These are phyloP conservation scores for Rhizopus arrhizus DNA, from an alignment of 371 early-diverging fungal genomes.

Conservation along the genomic window DNA sequence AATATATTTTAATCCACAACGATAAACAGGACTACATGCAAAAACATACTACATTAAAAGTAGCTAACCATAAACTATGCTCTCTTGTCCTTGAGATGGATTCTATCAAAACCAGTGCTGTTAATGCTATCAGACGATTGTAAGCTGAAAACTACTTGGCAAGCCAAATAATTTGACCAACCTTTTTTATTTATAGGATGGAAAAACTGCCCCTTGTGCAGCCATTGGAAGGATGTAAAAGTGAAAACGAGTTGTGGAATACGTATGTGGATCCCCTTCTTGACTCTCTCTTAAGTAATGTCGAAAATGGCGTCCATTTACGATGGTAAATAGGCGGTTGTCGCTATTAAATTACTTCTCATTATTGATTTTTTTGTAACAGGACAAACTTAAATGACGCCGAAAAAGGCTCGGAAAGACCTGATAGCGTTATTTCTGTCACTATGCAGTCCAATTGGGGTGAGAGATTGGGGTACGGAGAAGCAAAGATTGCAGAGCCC, in stretches of 20 bases:
- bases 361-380: constrained; percentile 6
- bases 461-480: constrained; percentile 12
- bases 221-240: constrained; percentile 7
- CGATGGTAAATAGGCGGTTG: constrained; percentile 10
- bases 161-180: constrained; percentile 11
- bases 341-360: constrained; percentile 3
- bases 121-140: constrained; percentile 7
- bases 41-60: constrained; percentile 12
- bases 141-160: constrained; percentile 14
- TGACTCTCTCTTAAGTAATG: constrained; percentile 7
- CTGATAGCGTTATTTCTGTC: constrained; percentile 16
- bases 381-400: constrained; percentile 17
- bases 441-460: constrained; percentile 11
- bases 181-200: constrained; percentile 10
- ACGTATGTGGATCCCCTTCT: constrained; percentile 8
- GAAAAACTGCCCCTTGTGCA: constrained; percentile 11
- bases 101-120: constrained; percentile 5
- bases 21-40: constrained; percentile 11
- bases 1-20: constrained; percentile 12
- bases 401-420: constrained; percentile 5
- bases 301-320: constrained; percentile 4
- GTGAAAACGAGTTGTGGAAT: constrained; percentile 1
- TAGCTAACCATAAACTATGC: constrained; percentile 9
- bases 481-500: constrained; percentile 18
- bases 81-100: constrained; percentile 12